Conservation (phyloP, 805 yeast genomes). For the Monosporozyma unispora region DNA sequence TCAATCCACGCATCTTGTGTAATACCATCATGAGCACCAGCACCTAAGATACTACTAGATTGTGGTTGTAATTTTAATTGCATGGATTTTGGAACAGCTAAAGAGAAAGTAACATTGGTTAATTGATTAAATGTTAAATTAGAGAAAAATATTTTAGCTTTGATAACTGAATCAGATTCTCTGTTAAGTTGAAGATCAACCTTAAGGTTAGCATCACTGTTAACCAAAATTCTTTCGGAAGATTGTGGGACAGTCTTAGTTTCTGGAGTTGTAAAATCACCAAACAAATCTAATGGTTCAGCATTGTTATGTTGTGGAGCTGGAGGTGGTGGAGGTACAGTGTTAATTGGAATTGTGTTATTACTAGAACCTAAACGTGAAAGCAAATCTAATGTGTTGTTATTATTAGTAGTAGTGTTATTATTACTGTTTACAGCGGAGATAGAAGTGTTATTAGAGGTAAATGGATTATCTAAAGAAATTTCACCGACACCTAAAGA, state of each 20-base stretch:
- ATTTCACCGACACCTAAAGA: constrained; percentile 26
- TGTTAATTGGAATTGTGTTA: neutral
- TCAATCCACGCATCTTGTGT: constrained; percentile 38
- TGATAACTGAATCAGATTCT: constrained; percentile 31
- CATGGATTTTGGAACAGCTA: constrained; percentile 65
- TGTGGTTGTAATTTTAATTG: constrained; percentile 54
- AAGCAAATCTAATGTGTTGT: neutral
- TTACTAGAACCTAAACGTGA: neutral
- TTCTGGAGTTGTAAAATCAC: constrained; percentile 6
- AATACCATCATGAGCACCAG: constrained; percentile 41
- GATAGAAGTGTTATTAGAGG: constrained; percentile 9
- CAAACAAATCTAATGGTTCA: constrained; percentile 10
- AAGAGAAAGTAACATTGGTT: constrained; percentile 44
- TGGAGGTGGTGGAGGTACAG: neutral
- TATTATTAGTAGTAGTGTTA: neutral
- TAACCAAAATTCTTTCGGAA: constrained; percentile 27
- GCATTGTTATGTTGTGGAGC: neutral
- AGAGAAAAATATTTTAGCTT: constrained; percentile 43
- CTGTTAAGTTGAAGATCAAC: constrained; percentile 39
- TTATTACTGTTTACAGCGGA: neutral
- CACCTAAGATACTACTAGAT: constrained; percentile 43
- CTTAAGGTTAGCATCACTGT: constrained; percentile 39
- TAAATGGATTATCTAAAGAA: constrained; percentile 22
- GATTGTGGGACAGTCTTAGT: neutral
- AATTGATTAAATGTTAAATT: constrained; percentile 40